Base-by-base conservation (phyloP, 805 yeast genomes). In the Zygosaccharomyces kombuchaensis region DNA sequence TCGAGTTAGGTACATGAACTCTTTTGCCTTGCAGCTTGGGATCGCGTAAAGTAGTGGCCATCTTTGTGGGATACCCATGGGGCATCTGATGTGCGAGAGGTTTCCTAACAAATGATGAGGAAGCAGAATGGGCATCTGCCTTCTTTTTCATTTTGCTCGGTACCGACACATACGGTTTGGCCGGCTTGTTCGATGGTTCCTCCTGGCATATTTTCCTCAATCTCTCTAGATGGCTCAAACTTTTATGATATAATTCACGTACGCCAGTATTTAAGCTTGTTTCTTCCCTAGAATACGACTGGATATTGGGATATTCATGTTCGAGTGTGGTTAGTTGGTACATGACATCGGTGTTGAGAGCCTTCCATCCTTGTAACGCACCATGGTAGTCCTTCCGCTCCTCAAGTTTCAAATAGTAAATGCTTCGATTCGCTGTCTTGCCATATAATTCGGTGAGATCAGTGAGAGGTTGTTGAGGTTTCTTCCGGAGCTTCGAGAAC, bases 311-410 rank as follows among this genome's bases (percentile, higher is more conserved):
- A 57, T 59, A 61, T 48, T 63, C 62, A 43, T 76, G 66, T 57
- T 82, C 74, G 54, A 84, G 53, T 44, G 61, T 48, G 16, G 81
- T 86, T 35, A 82, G 64, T 54, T 78, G 78, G 58, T 70, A 77
- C 39, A 78, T 70, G 2, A 81, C 71, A 39, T 77, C 74, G 1
- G 85, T 79, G 51, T 81, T 87, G n/a, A 85, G 64, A 2, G 80
- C 70, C 52, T 80, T 83, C 90, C 91, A 84, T 2, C 90, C 90
- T 48, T 75, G 77, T 16, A 82, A 64, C 2, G 89, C 84, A 13
- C 75, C 78, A 40, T 71, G 75, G 36, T 72, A 62, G 16, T 75
- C 71, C 27, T 73, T 69, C 14, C 70, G 67, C 47, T 83, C 83
- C 55, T 84, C 89, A 14, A 80, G 59, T 3, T 78, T 71, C 40